A percentile compares a stretch with the other conserved stretches of the same genome.
Evolutionary conservation across 371 early-diverging fungal genomes (phyloP).

Genomic region (Syncephalastrum monosporum): DNA sequence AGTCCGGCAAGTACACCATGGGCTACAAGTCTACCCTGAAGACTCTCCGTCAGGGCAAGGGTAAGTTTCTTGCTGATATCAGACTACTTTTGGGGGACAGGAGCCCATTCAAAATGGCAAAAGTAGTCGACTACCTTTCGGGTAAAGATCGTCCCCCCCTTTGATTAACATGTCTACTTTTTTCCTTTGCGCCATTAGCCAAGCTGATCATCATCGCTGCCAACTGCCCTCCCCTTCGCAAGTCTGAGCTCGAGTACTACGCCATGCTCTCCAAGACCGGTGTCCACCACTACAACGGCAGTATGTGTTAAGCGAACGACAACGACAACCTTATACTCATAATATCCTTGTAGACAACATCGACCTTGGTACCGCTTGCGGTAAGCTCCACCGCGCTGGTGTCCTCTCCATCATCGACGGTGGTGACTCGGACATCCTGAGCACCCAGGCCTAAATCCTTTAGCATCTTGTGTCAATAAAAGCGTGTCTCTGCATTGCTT

Average conservation of each 20-base stretch:
- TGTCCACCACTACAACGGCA: constrained; percentile 98
- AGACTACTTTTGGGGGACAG: constrained; percentile 30
- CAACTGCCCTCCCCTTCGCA: constrained; percentile 98
- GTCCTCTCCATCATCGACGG: constrained; percentile 96
- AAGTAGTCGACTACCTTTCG: constrained; percentile 14
- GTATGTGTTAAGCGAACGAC: constrained; percentile 34
- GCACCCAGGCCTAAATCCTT: constrained; percentile 24
- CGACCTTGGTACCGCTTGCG: constrained; percentile 99
- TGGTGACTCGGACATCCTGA: constrained; percentile 86
- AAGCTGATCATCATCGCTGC: constrained; percentile 97
- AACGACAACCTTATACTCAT: neutral
- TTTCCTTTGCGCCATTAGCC: constrained; percentile 56
- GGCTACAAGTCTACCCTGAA: constrained; percentile 98
- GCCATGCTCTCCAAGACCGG: constrained; percentile 99
- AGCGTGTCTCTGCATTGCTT: neutral
- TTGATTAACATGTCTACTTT: constrained; percentile 5
- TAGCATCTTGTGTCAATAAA: constrained; percentile 7
- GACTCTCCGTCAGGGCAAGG: constrained; percentile 95
- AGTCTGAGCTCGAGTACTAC: constrained; percentile 99
- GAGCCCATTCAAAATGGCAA: constrained; percentile 23
- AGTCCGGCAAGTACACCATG: constrained; percentile 96
- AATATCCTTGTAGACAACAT: constrained; percentile 78
- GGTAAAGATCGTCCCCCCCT: constrained; percentile 47
- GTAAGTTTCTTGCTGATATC: constrained; percentile 48
- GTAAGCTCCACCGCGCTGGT: constrained; percentile 95